A percentile compares a stretch with the other conserved stretches of the same genome.
These are phyloP conservation scores for Macrolepiota albuminosa DNA, from an alignment of 768 basidiomycete genomes.

Conservation along the genomic window DNA sequence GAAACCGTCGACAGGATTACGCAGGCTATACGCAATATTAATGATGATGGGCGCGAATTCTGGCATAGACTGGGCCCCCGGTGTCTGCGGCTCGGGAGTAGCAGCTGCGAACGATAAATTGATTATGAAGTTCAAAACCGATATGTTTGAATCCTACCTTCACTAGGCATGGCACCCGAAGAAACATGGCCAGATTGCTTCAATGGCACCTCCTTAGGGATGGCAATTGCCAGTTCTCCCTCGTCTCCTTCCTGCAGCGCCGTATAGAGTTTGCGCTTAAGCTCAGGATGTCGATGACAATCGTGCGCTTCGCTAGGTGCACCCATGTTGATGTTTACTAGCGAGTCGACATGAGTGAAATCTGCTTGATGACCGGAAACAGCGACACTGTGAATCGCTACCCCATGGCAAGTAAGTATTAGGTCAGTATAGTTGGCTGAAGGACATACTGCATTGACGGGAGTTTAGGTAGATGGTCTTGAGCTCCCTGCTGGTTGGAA, in stretches of 20 bases:
- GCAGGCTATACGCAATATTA: constrained; percentile 75
- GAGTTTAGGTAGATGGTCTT: constrained; percentile 85
- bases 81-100: constrained; percentile 83
- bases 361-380: constrained; percentile 70
- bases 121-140: not conserved
- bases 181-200: constrained; percentile 51
- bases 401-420: constrained; percentile 15
- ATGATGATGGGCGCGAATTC: constrained; percentile 77
- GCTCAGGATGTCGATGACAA: constrained; percentile 85
- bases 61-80: constrained; percentile 34
- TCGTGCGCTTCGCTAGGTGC: constrained; percentile 55
- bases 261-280: constrained; percentile 88
- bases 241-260: constrained; percentile 90
- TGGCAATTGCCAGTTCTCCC: constrained; percentile 88
- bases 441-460: constrained; percentile 74
- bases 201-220: constrained; percentile 68
- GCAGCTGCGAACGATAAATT: constrained; percentile 38
- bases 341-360: constrained; percentile 74
- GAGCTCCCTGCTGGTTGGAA: constrained; percentile 76
- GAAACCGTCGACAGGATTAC: constrained; percentile 79
- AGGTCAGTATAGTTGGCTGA: not conserved
- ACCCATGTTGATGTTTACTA: constrained; percentile 59
- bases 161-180: constrained; percentile 42
- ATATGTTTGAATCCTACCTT: constrained; percentile 39
- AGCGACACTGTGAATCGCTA: constrained; percentile 71